These are phyloP conservation scores for Rubroshorea leprosula DNA, from an alignment of 345 rosid genomes.

Conservation along the genomic window DNA sequence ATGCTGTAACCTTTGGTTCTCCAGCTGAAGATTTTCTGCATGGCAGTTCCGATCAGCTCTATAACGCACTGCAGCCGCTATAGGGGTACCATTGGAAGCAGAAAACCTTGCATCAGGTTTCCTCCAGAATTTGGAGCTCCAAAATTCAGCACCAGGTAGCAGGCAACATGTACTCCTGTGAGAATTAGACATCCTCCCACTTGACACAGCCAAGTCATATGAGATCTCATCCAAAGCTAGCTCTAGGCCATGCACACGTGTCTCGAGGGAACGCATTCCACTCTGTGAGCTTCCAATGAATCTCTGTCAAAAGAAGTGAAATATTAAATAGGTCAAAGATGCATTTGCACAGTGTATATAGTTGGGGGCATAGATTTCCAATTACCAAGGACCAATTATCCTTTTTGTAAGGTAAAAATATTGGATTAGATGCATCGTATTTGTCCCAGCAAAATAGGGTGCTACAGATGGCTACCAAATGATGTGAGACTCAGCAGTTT, in stretches of 20 bases:
- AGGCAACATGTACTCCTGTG: constrained; percentile 59
- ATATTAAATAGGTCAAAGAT: constrained; percentile 5
- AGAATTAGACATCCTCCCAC: constrained; percentile 65
- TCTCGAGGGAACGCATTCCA: constrained; percentile 80
- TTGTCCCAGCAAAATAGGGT: too few species aligned
- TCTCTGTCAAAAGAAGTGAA: constrained; percentile 35
- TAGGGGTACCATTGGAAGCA: constrained; percentile 25
- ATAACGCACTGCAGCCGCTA: constrained; percentile 20
- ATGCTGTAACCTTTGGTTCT: constrained; percentile 44
- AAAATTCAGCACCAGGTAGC: constrained; percentile 60
- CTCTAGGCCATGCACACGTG: constrained; percentile 84
- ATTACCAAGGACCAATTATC: too few species aligned
- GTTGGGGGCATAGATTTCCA: background rate
- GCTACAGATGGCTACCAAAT: background rate
- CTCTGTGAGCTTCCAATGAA: constrained; percentile 76
- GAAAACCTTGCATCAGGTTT: constrained; percentile 51
- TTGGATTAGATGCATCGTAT: too few species aligned
- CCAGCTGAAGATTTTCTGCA: constrained; percentile 31
- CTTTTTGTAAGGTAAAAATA: too few species aligned
- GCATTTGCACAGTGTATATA: background rate
- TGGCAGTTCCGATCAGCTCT: constrained; percentile 30
- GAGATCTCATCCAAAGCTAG: constrained; percentile 90
- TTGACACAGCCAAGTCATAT: constrained; percentile 71
- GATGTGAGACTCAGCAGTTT: background rate
- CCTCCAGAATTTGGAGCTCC: constrained; percentile 75